A percentile compares a stretch with the other conserved stretches of the same genome.
Conservation (phyloP, 768 basidiomycete species). For the Glaciozyma martinii region DNA sequence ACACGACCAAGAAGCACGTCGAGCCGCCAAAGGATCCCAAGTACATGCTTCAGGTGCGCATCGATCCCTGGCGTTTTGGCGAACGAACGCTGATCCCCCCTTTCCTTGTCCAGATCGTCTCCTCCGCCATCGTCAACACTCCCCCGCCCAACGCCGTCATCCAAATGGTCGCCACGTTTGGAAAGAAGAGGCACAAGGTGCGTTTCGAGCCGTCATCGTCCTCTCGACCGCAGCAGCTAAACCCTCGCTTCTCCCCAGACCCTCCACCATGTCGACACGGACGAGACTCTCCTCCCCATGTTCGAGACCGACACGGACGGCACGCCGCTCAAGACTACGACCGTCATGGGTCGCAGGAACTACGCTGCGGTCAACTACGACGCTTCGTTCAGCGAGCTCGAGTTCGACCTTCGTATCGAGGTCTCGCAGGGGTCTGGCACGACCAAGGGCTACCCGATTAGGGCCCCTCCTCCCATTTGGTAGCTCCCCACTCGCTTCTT, state of each 20-base stretch:
- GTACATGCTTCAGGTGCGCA: conserved; percentile 70
- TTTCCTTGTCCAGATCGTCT: conserved; percentile 46
- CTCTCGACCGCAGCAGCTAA: too few species aligned
- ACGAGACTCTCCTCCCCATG: conserved; percentile 67
- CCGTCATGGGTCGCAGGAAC: conserved; percentile 79
- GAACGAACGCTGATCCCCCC: neutral
- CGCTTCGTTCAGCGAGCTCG: conserved; percentile 51
- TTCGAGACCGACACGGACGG: conserved; percentile 51
- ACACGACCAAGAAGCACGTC: conserved; percentile 42
- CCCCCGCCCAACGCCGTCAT: conserved; percentile 67
- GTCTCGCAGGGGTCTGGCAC: conserved; percentile 69
- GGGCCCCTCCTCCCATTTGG: conserved; percentile 44
- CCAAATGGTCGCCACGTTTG: conserved; percentile 67
- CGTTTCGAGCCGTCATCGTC: too few species aligned
- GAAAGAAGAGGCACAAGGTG: conserved; percentile 58
- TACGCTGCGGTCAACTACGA: conserved; percentile 59
- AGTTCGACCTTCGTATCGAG: conserved; percentile 80
- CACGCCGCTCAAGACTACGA: conserved; percentile 60
- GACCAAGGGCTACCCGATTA: conserved; percentile 60
- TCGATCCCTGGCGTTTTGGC: neutral
- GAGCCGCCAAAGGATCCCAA: conserved; percentile 58
- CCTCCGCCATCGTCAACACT: conserved; percentile 93
- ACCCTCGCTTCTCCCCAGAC: conserved; percentile 38
- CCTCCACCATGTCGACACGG: conserved; percentile 74
- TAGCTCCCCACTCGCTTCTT: neutral